Evolutionary conservation across 2,329 filamentous ascomycete genomes (phyloP).

Genomic region (Xylariaceae sp.): DNA sequence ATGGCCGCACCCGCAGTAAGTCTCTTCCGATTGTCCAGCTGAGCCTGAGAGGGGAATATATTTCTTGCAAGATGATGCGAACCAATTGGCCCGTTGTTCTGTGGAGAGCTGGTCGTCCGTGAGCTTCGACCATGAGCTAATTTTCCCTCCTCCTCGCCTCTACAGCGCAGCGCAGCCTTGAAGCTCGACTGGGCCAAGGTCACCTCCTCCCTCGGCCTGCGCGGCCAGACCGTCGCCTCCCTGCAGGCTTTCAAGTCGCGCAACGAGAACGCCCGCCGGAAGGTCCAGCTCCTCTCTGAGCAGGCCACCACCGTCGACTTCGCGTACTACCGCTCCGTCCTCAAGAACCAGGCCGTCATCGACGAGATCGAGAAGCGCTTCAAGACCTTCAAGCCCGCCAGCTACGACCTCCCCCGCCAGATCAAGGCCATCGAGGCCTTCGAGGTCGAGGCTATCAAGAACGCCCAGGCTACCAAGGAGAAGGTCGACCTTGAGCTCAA

Average conservation of each 20-base stretch:
- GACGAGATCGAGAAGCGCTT: constrained; percentile 98
- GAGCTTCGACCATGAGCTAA: constrained; percentile 45
- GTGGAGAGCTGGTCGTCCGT: constrained; percentile 20
- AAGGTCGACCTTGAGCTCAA: constrained; percentile 92
- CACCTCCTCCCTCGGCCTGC: constrained; percentile 87
- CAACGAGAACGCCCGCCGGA: constrained; percentile 97
- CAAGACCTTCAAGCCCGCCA: constrained; percentile 81
- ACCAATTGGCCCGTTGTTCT: constrained; percentile 27
- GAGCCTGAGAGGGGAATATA: constrained; percentile 12
- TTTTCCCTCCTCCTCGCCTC: constrained; percentile 36
- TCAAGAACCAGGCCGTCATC: constrained; percentile 94
- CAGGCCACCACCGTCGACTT: constrained; percentile 88
- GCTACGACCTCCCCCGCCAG: constrained; percentile 90
- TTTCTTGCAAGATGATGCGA: neutral
- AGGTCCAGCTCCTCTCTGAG: constrained; percentile 78
- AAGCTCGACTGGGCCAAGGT: constrained; percentile 99
- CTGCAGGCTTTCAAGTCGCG: constrained; percentile 99
- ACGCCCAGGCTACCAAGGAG: constrained; percentile 92
- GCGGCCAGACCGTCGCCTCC: constrained; percentile 85
- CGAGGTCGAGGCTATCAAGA: constrained; percentile 94
- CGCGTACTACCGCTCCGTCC: constrained; percentile 77
- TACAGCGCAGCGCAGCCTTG: constrained; percentile 91
- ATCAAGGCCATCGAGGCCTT: constrained; percentile 98
- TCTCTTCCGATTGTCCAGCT: constrained; percentile 29
- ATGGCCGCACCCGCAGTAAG: constrained; percentile 68